Base-by-base conservation (phyloP, 2,329 filamentous ascomycete genomes). In the Penicillium expansum region DNA sequence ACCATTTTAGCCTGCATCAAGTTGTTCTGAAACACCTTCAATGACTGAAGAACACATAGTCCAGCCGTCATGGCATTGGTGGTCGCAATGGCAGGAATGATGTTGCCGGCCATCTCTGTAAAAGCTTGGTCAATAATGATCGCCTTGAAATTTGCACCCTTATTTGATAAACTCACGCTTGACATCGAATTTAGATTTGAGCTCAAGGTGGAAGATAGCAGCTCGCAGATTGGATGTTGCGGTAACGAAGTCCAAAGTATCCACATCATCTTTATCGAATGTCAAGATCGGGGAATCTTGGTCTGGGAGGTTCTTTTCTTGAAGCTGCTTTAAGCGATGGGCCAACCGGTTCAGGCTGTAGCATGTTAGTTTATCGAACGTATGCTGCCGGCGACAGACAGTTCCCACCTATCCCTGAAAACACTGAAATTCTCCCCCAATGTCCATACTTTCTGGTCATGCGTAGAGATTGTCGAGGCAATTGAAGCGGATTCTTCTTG, bases 21-120 rank as follows among this genome's bases (percentile, higher is more conserved):
- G 48, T 92, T 85, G 20, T 86, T 84, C 68, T 82, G 87, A 56
- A 99, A 78, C 24, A 97, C 88, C 74, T 97, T 97, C 80, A 95
- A 94, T 0, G 92, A 88, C 73, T 97, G 89, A 27, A 99, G 78
- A 7, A 97, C 92, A 69, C 92, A 97, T 10, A 99, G 82, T 13
- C 91, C 89, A 16, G 94, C 94, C 1, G 94, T 93, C 73, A 97
- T 96, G 16, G 94, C 94, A 73, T 99, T 99, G 0, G 94, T 97
- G 0, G 94, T 99, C 5, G 94, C 94, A 70, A 99, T 99, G 2
- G 94, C 94, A 1, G 94, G 94, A 59, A 99, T 99, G 67, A 99
- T 99, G 72, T 99, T 99, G 52, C 94, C 94, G 4, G 94, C 94
- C 93, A 97, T 99, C 76, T 99, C 90, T 82, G 47, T 67, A 39